A percentile compares a stretch with the other conserved stretches of the same genome.
These are phyloP conservation scores for Neopestalotiopsis rosae DNA, from an alignment of 2,329 filamentous ascomycete genomes.

Conservation along the genomic window DNA sequence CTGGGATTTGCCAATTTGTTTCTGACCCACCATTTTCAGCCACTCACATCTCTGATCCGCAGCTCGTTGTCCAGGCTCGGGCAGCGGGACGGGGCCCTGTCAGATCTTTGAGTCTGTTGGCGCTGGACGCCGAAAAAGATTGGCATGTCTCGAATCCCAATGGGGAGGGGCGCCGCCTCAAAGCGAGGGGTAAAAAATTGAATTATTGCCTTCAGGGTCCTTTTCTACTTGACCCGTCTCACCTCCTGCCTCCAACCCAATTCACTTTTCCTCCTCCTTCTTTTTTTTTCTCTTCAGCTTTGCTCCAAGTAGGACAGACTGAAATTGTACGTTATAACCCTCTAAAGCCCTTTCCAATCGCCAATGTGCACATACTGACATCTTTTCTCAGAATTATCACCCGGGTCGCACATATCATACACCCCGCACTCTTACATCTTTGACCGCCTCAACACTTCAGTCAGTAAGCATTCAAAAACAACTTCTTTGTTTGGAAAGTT, in stretches of 20 bases:
- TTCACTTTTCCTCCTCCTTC: slow-evolving; percentile 28
- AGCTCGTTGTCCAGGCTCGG: slow-evolving; percentile 1
- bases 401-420: neutral
- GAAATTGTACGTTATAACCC: neutral
- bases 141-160: neutral
- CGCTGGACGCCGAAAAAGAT: neutral
- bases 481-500: neutral
- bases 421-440: slow-evolving; percentile 22
- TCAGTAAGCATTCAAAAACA: slow-evolving; percentile 1
- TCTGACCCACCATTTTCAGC: slow-evolving; percentile 5
- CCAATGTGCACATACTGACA: neutral
- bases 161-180: neutral
- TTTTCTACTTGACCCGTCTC: slow-evolving; percentile 33
- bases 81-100: neutral
- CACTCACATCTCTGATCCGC: slow-evolving; percentile 8
- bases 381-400: neutral
- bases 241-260: slow-evolving; percentile 26
- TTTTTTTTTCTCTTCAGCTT: slow-evolving; percentile 31
- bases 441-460: slow-evolving; percentile 15
- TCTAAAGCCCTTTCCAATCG: neutral
- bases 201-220: slow-evolving; percentile 24
- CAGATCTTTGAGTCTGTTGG: slow-evolving; percentile 1
- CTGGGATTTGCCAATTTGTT: neutral
- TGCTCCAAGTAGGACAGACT: slow-evolving; percentile 23
- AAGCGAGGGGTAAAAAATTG: slow-evolving; percentile 16